Conservation (phyloP, 331 rosid species). For the Stylosanthes scabra region DNA sequence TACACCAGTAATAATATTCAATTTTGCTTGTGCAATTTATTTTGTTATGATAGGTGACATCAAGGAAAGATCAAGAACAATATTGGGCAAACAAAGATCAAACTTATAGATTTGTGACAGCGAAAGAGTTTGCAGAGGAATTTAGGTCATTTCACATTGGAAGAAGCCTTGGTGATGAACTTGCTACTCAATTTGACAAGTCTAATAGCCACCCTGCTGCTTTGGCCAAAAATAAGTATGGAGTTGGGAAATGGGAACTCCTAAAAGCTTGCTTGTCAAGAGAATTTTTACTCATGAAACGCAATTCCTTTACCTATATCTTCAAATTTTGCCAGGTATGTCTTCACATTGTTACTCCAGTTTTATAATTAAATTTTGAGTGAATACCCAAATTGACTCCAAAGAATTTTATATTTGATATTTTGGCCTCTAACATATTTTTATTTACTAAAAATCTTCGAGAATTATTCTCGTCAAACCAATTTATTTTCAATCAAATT, state of each 20-base stretch:
- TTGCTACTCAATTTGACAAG: constrained; percentile 50
- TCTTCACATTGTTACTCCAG: background rate
- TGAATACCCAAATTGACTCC: too few species aligned
- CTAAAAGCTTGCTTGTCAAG: constrained; percentile 53
- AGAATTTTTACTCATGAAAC: constrained; percentile 44
- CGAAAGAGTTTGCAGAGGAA: constrained; percentile 43
- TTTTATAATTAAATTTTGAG: background rate
- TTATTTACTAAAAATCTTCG: too few species aligned
- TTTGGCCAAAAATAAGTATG: constrained; percentile 43
- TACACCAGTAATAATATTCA: too few species aligned
- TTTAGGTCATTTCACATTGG: constrained; percentile 31
- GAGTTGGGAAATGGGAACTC: constrained; percentile 44
- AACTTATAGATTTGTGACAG: constrained; percentile 46
- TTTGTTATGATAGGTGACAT: background rate
- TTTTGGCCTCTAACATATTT: too few species aligned
- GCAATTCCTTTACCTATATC: constrained; percentile 40
- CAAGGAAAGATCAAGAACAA: constrained; percentile 50
- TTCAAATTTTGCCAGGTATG: constrained; percentile 54
- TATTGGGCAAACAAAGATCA: constrained; percentile 52
- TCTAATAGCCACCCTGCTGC: constrained; percentile 55
- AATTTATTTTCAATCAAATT: too few species aligned
- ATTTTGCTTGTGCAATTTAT: background rate
- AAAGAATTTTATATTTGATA: too few species aligned
- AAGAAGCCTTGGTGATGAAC: constrained; percentile 11
- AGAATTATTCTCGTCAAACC: too few species aligned